A percentile compares a stretch with the other conserved stretches of the same genome.
Evolutionary conservation across 2,329 filamentous ascomycete genomes (phyloP).

Genomic region (Epichloe baconii): DNA sequence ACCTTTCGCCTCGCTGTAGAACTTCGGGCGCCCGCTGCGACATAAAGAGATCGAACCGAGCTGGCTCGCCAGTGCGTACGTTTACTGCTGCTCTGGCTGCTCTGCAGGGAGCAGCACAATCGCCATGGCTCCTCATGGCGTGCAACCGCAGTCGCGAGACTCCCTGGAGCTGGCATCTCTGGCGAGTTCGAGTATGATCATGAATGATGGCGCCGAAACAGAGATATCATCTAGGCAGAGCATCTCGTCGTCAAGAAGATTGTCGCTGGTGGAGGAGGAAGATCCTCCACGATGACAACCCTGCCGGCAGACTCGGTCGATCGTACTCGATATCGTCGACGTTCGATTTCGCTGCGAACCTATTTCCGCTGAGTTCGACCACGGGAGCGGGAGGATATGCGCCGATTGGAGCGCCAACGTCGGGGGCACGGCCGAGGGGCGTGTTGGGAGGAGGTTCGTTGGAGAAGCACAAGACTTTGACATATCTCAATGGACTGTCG

Average conservation of each 20-base stretch:
- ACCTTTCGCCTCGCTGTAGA: not conserved
- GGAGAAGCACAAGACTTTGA: constrained; percentile 92
- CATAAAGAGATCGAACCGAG: not conserved
- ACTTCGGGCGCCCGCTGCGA: not conserved
- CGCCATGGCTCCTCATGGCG: constrained; percentile 26
- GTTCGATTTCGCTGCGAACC: constrained; percentile 87
- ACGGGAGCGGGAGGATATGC: constrained; percentile 62
- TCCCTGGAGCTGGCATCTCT: constrained; percentile 93
- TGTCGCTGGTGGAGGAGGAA: constrained; percentile 71
- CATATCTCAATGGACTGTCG: constrained; percentile 84
- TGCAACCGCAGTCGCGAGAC: constrained; percentile 53
- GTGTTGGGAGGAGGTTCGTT: constrained; percentile 62
- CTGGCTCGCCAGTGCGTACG: not conserved
- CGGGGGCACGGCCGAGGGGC: constrained; percentile 30
- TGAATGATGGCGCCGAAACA: constrained; percentile 40
- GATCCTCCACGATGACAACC: constrained; percentile 54
- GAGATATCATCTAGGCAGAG: constrained; percentile 69
- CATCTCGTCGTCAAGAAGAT: constrained; percentile 78
- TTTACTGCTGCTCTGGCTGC: not conserved
- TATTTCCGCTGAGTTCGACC: constrained; percentile 85
- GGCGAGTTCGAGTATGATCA: constrained; percentile 56
- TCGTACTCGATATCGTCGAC: constrained; percentile 85
- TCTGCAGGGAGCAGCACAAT: constrained; percentile 9
- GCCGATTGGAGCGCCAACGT: constrained; percentile 65
- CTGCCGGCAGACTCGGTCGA: constrained; percentile 36